Conservation (phyloP, 192 early-diverging fungal species). For the Pilobolus umbonatus region DNA sequence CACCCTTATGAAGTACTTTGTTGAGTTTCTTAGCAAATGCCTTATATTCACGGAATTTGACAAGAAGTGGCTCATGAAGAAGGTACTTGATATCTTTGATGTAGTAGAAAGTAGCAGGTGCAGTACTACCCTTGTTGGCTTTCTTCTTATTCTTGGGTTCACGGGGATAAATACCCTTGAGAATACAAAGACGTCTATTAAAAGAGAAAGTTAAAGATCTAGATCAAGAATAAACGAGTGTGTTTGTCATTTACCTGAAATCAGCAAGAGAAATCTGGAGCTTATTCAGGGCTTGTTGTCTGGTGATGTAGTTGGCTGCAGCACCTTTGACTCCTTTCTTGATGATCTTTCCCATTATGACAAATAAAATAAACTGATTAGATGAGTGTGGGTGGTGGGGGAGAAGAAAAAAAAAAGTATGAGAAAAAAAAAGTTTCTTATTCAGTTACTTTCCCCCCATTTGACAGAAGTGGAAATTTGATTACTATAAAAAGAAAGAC, state of each 20-base stretch:
- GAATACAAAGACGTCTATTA: constrained; percentile 86
- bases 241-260: constrained; percentile 61
- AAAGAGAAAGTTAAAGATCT: constrained; percentile 1
- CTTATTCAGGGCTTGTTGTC: constrained; percentile 88
- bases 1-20: constrained; percentile 79
- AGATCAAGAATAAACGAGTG: background rate
- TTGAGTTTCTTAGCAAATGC: constrained; percentile 81
- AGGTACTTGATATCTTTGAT: constrained; percentile 94
- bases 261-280: constrained; percentile 91
- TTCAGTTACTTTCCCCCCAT: too few relatives aligned
- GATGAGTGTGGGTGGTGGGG: too few relatives aligned
- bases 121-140: constrained; percentile 84
- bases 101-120: constrained; percentile 87
- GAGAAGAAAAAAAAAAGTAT: too few relatives aligned
- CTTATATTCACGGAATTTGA: constrained; percentile 92
- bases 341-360: constrained; percentile 57
- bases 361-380: too few relatives aligned
- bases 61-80: constrained; percentile 87
- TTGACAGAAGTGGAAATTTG: too few relatives aligned
- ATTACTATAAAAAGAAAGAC: too few relatives aligned
- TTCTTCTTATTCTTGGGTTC: constrained; percentile 94
- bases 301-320: constrained; percentile 84
- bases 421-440: too few relatives aligned
- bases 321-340: constrained; percentile 90
- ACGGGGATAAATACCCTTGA: constrained; percentile 98